Base-by-base conservation (phyloP, 768 basidiomycete genomes). In the Hydnomerulius pinastri region DNA sequence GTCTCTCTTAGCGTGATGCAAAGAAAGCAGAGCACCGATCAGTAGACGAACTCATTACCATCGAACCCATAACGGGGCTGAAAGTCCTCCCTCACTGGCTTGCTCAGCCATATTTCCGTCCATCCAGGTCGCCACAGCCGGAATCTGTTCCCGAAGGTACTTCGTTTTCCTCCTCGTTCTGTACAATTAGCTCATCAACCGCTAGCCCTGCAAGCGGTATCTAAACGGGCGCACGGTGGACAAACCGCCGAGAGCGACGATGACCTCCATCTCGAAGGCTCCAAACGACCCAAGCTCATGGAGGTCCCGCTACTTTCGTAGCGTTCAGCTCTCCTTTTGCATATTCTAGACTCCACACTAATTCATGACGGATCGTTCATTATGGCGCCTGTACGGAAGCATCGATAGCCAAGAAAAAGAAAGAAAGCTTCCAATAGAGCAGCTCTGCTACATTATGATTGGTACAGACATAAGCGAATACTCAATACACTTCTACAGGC, bases 21-120 rank as follows among this genome's bases (percentile, higher is more conserved):
- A 68, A 69, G 37, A 75, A 63, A 1, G 53, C 24, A 5, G 66
- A 61, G 41, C 65, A 53, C 21, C 54, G 58, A 28, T 35, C 67
- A 0, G 24, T 68, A 13, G 69, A 73, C 43, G 74, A 74, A 28
- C 53, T 80, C 20, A 61, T 78, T 30, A 65, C 53, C 17, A 43
- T 75, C 2, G 80, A 85, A 23, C 63, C 72, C 4, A 60, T 55
- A 39, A 81, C 78, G 0, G 81, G 82, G 6, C 65, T 85, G 35
- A 74, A 74, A 35, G 54, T 74, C 0, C 68, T 90, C 6, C 88
- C 87, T 0, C 78, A 82, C 58, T 90, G 86, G 81, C 73, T 86
- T 18, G 78, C 80, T 11, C 89, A 92, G 62, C 88, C 89, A 1
- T 83, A 87, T 58, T 76, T 87, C 54, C 65, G 65, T n/a, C n/a